Evolutionary conservation across 2,329 filamentous ascomycete genomes (phyloP), one percentile per base, ranked within the genome.

Genomic region (Paramyrothecium sp.): DNA sequence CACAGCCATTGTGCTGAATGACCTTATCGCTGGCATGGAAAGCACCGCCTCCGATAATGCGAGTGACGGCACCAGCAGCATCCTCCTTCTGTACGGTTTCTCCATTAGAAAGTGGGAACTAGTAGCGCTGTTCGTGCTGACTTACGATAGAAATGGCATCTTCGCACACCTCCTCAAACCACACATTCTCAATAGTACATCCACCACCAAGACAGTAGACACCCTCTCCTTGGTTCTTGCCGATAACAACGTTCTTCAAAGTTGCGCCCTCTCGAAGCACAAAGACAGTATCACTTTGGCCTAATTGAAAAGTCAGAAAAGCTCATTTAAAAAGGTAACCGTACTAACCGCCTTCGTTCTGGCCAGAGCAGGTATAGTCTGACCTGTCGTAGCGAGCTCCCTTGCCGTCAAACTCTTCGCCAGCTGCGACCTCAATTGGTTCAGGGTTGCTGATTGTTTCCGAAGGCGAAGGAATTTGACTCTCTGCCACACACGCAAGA

Each of bases 1-100:
- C 77, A 51, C 75, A 73, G 8, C 78, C 78, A 51, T 81, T 79
- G 63, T 79, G 76, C 65, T 81, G 78, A 50, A 80, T 68, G 16
- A 80, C 65, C 68, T 81, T 81, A 60, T 81, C 78, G 0, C 61
- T 53, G 3, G 77, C 78, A 26, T 76, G 69, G 50, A 73, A 75
- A 0, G 78, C 78, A 46, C 78, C 78, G 17, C 78, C 78, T 5
- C 75, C 76, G 26, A 44, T 44, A 44, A 44, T 44, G 3, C 70
- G 73, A 53, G 79, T 76, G 60, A 70, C 71, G 41, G 75, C 67
- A 2, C 73, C 67, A 3, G 49, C 49, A 3, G 70, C 69, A 53
- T 72, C 67, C 11, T 73, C 74, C 73, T 63, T 65, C 38, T 44
- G n/a, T 16, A 16, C 38, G 13, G 13, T 17, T 44, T 30, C 26